Conservation (phyloP, 108 stramenopile genomes). For the Pseudonitzschia delicatissima region DNA sequence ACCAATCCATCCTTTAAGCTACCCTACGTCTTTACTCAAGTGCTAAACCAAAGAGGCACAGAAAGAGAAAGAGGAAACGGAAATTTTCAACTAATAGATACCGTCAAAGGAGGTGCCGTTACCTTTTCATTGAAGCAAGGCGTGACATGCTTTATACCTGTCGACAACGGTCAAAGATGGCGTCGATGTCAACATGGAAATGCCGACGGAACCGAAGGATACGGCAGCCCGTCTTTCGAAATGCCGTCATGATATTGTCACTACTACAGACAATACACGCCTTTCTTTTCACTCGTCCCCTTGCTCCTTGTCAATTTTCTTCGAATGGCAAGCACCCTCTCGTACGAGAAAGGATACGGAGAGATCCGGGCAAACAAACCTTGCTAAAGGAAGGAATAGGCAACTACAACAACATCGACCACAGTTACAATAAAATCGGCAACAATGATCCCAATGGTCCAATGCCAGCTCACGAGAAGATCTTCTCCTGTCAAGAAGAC, state of each 20-base stretch:
- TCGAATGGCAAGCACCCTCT: background rate
- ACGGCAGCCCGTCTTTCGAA: background rate
- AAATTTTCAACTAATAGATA: too few species aligned
- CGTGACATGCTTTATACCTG: too few species aligned
- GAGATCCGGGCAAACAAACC: background rate
- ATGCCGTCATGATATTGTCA: background rate
- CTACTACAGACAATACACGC: background rate
- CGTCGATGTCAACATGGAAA: background rate
- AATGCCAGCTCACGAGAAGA: background rate
- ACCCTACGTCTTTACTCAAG: too few species aligned
- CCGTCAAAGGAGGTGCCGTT: too few species aligned
- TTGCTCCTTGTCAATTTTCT: background rate
- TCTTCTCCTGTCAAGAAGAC: slow-evolving; percentile 22
- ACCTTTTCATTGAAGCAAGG: too few species aligned
- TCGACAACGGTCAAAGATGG: background rate
- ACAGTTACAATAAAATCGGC: background rate
- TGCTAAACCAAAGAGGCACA: too few species aligned
- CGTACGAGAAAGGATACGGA: background rate
- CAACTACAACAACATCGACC: background rate
- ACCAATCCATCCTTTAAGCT: too few species aligned
- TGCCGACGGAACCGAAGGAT: background rate
- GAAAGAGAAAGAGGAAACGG: too few species aligned
- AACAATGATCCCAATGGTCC: background rate
- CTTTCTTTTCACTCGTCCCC: background rate
- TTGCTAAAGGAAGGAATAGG: background rate